Base-by-base conservation (phyloP, 2,329 filamentous ascomycete species). In the Neopestalotiopsis rosae region DNA sequence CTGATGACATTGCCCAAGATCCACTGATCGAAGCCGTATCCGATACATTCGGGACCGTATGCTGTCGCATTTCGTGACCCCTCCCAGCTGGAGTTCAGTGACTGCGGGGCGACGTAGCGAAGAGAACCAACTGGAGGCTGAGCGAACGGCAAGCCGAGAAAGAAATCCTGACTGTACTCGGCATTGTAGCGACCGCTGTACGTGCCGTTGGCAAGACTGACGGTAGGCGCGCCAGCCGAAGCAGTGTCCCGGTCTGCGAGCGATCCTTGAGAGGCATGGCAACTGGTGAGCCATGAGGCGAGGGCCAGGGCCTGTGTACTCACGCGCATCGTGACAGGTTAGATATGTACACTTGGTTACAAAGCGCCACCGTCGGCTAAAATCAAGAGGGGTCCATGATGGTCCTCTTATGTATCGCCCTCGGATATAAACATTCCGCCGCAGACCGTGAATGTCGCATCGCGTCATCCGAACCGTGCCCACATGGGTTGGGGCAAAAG, bases 141-240 rank as follows among this genome's bases (percentile, higher is more conserved):
- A 2, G 86, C 86, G 73, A 84, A 89, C 0, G 86, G 87, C 5
- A 89, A 82, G 6, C 82, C 83, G 2, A 85, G 74, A 72, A 85
- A 86, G 67, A 81, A 78, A 64, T 86, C 84, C 38, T 84, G 83
- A 30, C 80, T 71, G 66, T 84, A 85, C 3, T 75, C 69, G 1
- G 76, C 56, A 40, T 76, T 79, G 61, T 78, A 74, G 2, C 77
- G 69, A 1, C 84, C 84, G 45, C 71, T 68, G 67, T 83, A 84
- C 1, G 82, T 84, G 40, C 84, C 84, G 74, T 85, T 86, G 67
- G 62, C 40, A 4, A 65, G 62, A n/a, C 5, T 65, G 14, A 65
- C 62, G 5, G 24, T 32, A 9, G 62, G 62, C 1, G 30, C 59
- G 59, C 10, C 59, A 61, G 12, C 17, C 12, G 59, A 32, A 28